Evolutionary conservation across 108 stramenopile genomes (phyloP), one percentile per base, ranked within the genome.

Genomic region (Cyclotella kingstonii): DNA sequence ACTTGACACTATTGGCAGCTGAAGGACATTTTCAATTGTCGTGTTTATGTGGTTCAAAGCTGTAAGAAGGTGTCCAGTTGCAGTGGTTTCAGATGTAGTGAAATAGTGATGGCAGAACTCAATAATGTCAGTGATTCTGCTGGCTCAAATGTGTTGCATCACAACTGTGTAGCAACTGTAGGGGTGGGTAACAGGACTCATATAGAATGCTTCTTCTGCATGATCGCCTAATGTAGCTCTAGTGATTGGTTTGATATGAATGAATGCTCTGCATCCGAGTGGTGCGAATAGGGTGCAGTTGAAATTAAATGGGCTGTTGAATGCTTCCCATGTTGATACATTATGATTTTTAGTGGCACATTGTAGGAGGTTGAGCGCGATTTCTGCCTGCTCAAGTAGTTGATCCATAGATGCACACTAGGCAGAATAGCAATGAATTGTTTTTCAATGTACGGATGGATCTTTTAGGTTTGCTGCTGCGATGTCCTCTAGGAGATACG

Each of bases 261-360:
- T 34, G 10, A 78, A 17, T 41, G 60, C 49, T 18, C 12, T 21
- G 0, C 29, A 71, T 0, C 81, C 81, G 6, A 50, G 34, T 34
- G 81, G 81, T 17, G 64, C 77, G 2, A 82, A 28, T 21, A 74
- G 81, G 15, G 60, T 65, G n/a, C 35, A 9, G 40, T 82, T 76
- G 74, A 27, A 76, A 58, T 79, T 33, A 21, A 56, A 55, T 10
- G 27, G 25, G 0, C 73, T 65, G 5, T 30, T 35, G 15, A 58
- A 1, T 7, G 48, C 19, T 1, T 31, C 41, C 17, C 62, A 40
- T 8, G 74, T 41, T 31, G 66, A 54, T 10, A 55, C 42, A 1
- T 10, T 40, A 5, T 73, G 78, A 28, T 76, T 52, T 42, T 63
- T 45, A 18, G 70, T 66, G 4, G 70, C 68, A 18, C 31, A 18